Base-by-base conservation (phyloP, 805 yeast genomes). In the Hanseniaspora pseudoguilliermondii region DNA sequence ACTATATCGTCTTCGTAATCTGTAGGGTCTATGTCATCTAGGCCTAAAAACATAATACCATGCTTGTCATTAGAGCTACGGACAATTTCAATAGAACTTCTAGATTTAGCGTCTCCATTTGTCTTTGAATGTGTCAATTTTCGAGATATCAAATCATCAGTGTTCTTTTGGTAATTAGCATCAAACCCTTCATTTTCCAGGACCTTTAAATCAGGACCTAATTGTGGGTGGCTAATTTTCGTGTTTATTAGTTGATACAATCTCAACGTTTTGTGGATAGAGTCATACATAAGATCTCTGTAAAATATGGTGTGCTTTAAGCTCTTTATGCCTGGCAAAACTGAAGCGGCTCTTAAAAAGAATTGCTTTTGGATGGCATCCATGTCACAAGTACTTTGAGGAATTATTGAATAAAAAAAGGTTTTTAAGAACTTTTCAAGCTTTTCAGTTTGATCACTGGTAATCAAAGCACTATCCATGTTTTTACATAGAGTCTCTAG, bases 381-480 rank as follows among this genome's bases (percentile, higher is more conserved):
- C 41, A 35, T 44, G 3, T 23, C 18, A 18, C 5, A 40, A 18
- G 27, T 23, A 4, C 21, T 48, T 56, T 50, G 41, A 15, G 47
- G 40, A 15, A 27, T 16, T 6, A 67, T 58, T 39, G 35, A 34
- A 38, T 64, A 60, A 34, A 70, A 62, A 53, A 68, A 70, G 11
- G 58, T 23, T 15, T 68, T 66, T 7, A 69, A 59, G 47, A 72
- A 76, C 61, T 44, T 59, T 18, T 66, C 47, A 34, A 47, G 51
- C 10, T 47, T 25, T 13, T 47, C 18, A 15, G 23, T 32, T 50
- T 56, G 55, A 16, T 8, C 27, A 29, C 18, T 57, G 21, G 69
- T 73, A 62, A 83, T 80, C 56, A 85, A 70, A 10, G 79, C 81
- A 16, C 78, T 79, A 59, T 83, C 85, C 55, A 84, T 75, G 47